These are phyloP conservation scores for Aspergillus sp. DNA, from an alignment of 2,329 filamentous ascomycete species.

Conservation along the genomic window DNA sequence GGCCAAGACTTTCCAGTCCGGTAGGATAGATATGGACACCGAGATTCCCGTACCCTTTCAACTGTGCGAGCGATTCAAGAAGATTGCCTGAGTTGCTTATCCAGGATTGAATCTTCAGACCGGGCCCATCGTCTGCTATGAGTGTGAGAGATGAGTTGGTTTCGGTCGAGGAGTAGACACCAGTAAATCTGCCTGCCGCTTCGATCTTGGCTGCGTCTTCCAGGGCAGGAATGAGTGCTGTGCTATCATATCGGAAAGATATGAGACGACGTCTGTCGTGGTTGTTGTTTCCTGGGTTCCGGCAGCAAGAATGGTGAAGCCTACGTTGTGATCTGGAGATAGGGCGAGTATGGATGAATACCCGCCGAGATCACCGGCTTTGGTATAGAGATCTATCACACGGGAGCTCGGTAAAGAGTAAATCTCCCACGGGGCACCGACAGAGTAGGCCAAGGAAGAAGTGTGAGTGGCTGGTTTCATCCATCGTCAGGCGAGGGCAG, in stretches of 20 bases:
- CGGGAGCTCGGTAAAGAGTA: conserved; percentile 11
- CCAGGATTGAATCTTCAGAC: conserved; percentile 14
- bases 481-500: conserved; percentile 39
- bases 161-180: conserved; percentile 8
- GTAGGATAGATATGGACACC: conserved; percentile 20
- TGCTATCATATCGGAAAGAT: conserved; percentile 9
- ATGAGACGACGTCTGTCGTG: conserved; percentile 1
- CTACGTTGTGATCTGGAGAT: conserved; percentile 20
- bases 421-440: conserved; percentile 45
- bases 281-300: conserved; percentile 7
- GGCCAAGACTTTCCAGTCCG: conserved; percentile 9
- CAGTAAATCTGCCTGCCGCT: conserved; percentile 11
- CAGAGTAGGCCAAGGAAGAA: conserved; percentile 31
- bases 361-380: conserved; percentile 18
- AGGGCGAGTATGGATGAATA: conserved; percentile 20
- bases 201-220: conserved; percentile 18
- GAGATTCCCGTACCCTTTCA: conserved; percentile 7
- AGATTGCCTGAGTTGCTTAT: conserved; percentile 15
- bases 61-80: conserved; percentile 6
- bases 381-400: conserved; percentile 18
- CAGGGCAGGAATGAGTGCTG: conserved; percentile 11
- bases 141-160: conserved; percentile 14
- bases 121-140: conserved; percentile 13
- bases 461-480: conserved; percentile 38
- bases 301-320: conserved; percentile 18